Evolutionary conservation across 2,329 filamentous ascomycete species (phyloP).

Genomic region (Dryadomyces quercus-mongolicae): DNA sequence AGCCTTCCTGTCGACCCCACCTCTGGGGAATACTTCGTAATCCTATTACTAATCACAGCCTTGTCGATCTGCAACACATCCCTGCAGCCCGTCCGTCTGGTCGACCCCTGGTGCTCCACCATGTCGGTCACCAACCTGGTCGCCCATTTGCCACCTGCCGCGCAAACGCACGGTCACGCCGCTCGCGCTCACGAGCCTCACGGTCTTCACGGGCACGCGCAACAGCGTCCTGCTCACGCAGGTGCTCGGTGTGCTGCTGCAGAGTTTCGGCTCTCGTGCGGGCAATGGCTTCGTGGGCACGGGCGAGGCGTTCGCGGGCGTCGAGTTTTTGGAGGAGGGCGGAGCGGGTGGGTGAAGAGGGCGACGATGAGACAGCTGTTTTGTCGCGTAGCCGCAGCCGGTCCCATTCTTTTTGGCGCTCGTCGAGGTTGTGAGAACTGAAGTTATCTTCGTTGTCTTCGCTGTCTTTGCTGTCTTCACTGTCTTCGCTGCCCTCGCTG

Average conservation of each 20-base stretch:
- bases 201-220: not conserved
- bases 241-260: conserved; percentile 1
- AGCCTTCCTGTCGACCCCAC: too few species aligned
- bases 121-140: not conserved
- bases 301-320: conserved; percentile 6
- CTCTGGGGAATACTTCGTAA: too few species aligned
- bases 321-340: conserved; percentile 5
- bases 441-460: not conserved
- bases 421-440: too few species aligned
- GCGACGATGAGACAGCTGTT: not conserved
- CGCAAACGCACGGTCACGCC: not conserved
- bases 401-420: conserved; percentile 6
- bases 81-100: too few species aligned
- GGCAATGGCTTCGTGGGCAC: conserved; percentile 1
- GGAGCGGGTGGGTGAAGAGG: not conserved
- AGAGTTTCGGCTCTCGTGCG: conserved; percentile 3
- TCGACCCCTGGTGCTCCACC: too few species aligned
- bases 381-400: conserved; percentile 7
- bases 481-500: not conserved
- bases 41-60: too few species aligned
- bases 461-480: conserved; percentile 1
- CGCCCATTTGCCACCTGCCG: too few species aligned
- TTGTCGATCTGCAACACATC: too few species aligned
- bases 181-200: conserved; percentile 4
- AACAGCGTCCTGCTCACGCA: conserved; percentile 6